A percentile compares a stretch with the other conserved stretches of the same genome.
These are phyloP conservation scores for Lentinula sp. DNA, from an alignment of 768 basidiomycete species.

Conservation along the genomic window DNA sequence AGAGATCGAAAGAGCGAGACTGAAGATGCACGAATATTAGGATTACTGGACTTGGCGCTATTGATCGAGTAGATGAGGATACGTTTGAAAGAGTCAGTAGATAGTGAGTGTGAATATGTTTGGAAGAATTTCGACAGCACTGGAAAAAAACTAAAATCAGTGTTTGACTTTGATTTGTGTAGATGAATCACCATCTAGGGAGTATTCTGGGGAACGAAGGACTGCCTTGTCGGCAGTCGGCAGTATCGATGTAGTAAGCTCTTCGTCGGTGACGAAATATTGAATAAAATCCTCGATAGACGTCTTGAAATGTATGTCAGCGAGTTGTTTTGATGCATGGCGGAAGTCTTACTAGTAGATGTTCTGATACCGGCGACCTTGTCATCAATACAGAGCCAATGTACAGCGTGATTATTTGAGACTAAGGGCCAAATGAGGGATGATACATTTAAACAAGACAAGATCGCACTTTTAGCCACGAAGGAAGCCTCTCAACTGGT, in stretches of 20 bases:
- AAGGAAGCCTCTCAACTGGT: slow-evolving; percentile 34
- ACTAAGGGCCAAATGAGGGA: slow-evolving; percentile 25
- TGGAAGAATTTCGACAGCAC: slow-evolving; percentile 55
- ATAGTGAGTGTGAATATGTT: slow-evolving; percentile 46
- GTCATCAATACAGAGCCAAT: slow-evolving; percentile 58
- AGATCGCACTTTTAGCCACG: slow-evolving; percentile 37
- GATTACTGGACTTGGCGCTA: slow-evolving; percentile 71
- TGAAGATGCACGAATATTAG: slow-evolving; percentile 50
- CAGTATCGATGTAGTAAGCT: slow-evolving; percentile 49
- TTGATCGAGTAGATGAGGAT: slow-evolving; percentile 56
- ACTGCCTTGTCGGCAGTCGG: slow-evolving; percentile 78
- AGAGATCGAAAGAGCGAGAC: slow-evolving; percentile 49
- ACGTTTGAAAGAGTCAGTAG: slow-evolving; percentile 41
- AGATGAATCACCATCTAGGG: slow-evolving; percentile 28
- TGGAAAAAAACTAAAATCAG: slow-evolving; percentile 15
- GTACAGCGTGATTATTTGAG: slow-evolving; percentile 56
- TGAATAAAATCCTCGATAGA: slow-evolving; percentile 59
- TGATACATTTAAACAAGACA: not conserved
- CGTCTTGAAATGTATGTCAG: slow-evolving; percentile 23
- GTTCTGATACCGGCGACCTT: slow-evolving; percentile 51
- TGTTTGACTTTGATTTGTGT: not conserved
- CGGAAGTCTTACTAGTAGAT: slow-evolving; percentile 43
- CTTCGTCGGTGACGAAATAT: slow-evolving; percentile 41
- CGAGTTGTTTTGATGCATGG: not conserved
- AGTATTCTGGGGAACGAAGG: slow-evolving; percentile 75